Evolutionary conservation across 2,329 filamentous ascomycete genomes (phyloP).

Genomic region (Fusarium devonianum): DNA sequence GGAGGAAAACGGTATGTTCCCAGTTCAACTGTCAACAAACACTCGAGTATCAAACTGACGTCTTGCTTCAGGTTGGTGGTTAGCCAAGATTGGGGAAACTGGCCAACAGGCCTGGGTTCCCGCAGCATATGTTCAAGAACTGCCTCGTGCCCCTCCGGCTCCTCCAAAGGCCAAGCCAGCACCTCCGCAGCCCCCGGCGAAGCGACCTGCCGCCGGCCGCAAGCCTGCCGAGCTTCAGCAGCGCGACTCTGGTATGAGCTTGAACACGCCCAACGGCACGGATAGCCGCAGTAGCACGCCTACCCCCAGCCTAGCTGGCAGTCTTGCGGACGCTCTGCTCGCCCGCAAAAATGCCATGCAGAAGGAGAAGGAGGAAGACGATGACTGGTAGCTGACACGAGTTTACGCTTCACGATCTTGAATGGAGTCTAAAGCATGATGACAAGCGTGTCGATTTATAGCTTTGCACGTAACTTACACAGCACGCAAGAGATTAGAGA

Average conservation of each 20-base stretch:
- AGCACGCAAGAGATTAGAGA: constrained; percentile 22
- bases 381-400: constrained; percentile 66
- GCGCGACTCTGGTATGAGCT: constrained; percentile 74
- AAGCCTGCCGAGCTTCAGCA: constrained; percentile 75
- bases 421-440: constrained; percentile 21
- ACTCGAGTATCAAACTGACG: constrained; percentile 43
- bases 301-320: constrained; percentile 74
- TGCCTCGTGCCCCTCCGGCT: constrained; percentile 71
- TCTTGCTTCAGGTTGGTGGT: constrained; percentile 81
- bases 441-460: constrained; percentile 28
- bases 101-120: constrained; percentile 89
- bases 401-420: constrained; percentile 37
- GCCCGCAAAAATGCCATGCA: constrained; percentile 80
- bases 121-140: constrained; percentile 91
- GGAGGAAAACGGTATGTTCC: constrained; percentile 83
- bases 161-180: constrained; percentile 71
- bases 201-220: constrained; percentile 75
- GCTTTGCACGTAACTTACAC: constrained; percentile 17
- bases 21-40: background rate
- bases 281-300: constrained; percentile 75
- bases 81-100: constrained; percentile 71
- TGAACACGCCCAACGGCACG: constrained; percentile 63
- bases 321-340: constrained; percentile 79
- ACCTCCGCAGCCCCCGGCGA: constrained; percentile 79
- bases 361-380: constrained; percentile 71